A percentile compares a stretch with the other conserved stretches of the same genome.
These are phyloP conservation scores for Rhododendron mucronatum DNA, from an alignment of 148 eudicot genomes.

Conservation along the genomic window DNA sequence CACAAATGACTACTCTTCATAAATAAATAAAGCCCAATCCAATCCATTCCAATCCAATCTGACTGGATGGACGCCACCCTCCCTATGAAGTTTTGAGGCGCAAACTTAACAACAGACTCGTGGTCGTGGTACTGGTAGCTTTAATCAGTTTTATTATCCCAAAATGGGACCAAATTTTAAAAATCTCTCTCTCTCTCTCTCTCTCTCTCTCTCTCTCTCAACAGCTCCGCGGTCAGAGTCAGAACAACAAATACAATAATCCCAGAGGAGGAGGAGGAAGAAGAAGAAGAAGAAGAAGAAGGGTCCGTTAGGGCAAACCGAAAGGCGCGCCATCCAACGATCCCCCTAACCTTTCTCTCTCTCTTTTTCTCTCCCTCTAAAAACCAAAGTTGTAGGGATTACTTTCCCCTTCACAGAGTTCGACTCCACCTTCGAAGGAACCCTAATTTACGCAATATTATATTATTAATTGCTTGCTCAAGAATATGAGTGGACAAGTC, in stretches of 20 bases:
- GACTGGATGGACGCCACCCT: too few species aligned
- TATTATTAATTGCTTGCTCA: neutral
- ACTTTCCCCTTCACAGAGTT: neutral
- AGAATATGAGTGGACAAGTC: conserved; percentile 49
- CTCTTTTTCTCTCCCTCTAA: neutral
- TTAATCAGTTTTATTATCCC: neutral
- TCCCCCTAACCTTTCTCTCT: conserved; percentile 12
- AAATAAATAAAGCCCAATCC: too few species aligned
- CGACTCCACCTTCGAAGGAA: neutral
- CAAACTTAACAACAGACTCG: neutral
- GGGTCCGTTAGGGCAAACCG: neutral
- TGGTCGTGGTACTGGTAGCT: neutral
- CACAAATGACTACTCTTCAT: too few species aligned
- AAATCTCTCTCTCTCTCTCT: neutral
- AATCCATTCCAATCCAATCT: too few species aligned
- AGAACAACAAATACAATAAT: too few species aligned
- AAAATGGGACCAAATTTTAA: neutral
- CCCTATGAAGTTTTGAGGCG: neutral
- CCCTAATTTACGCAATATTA: neutral
- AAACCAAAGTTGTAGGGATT: neutral
- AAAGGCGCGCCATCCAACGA: neutral
- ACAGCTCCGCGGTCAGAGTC: neutral
- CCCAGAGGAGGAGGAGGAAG: neutral
- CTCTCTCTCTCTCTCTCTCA: neutral
- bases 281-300: neutral